Evolutionary conservation across 2,329 filamentous ascomycete species (phyloP).

Genomic region (Xenoacremonium recifei): DNA sequence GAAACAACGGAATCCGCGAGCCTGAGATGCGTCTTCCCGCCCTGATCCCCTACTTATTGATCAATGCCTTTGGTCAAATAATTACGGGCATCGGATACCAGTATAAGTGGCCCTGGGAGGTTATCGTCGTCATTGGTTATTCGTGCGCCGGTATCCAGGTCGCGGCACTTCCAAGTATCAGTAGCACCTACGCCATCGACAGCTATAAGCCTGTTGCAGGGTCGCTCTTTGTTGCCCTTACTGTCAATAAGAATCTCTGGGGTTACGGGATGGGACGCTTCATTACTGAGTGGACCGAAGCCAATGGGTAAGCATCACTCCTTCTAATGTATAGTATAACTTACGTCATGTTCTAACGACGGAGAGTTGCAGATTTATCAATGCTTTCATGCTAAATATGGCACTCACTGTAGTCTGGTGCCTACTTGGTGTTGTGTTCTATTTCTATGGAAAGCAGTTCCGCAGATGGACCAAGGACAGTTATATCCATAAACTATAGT

Average conservation of each 20-base stretch:
- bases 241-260: constrained; percentile 13
- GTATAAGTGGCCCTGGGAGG: constrained; percentile 45
- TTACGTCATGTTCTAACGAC: too few species aligned
- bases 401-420: too few species aligned
- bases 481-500: too few species aligned
- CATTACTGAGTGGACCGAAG: constrained; percentile 9
- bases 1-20: neutral
- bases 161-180: constrained; percentile 55
- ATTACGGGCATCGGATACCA: constrained; percentile 47
- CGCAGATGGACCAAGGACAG: too few species aligned
- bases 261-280: constrained; percentile 11
- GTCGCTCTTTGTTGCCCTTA: constrained; percentile 13
- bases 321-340: too few species aligned
- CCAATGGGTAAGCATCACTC: constrained; percentile 8
- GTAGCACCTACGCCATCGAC: constrained; percentile 59
- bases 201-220: constrained; percentile 63
- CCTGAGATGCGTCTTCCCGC: constrained; percentile 23
- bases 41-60: constrained; percentile 43
- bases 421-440: too few species aligned
- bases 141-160: constrained; percentile 32
- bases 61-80: constrained; percentile 45
- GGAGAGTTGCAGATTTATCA: too few species aligned
- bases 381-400: too few species aligned
- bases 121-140: constrained; percentile 49
- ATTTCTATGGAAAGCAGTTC: too few species aligned